Percentiles rank a stretch among this genome's conserved stretches.
These are phyloP conservation scores for Fraxinus excelsior DNA, from an alignment of 257 asterid species.

Conservation along the genomic window DNA sequence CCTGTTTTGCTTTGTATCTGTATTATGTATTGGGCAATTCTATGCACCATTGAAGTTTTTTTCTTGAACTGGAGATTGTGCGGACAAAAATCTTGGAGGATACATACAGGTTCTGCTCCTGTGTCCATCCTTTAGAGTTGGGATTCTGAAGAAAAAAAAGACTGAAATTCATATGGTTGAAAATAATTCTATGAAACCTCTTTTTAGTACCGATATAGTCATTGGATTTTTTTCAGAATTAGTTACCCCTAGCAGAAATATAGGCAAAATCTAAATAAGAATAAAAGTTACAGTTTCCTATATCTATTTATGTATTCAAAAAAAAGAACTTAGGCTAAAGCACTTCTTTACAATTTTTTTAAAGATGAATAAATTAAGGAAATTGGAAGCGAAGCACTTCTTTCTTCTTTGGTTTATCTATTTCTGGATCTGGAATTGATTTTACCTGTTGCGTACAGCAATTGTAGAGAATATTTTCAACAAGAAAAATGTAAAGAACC, in stretches of 20 bases:
- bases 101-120: too few relatives aligned
- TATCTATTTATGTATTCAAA: neutral
- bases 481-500: neutral
- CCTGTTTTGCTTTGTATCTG: too few relatives aligned
- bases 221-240: neutral
- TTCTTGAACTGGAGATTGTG: too few relatives aligned
- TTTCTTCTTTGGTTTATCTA: neutral
- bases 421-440: neutral
- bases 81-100: too few relatives aligned
- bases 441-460: neutral
- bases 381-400: neutral
- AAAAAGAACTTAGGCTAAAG: neutral
- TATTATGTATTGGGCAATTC: too few relatives aligned
- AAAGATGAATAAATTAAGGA: neutral
- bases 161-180: too few relatives aligned
- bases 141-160: too few relatives aligned
- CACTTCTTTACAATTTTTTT: neutral
- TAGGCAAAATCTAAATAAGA: neutral
- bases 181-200: too few relatives aligned
- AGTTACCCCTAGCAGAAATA: neutral
- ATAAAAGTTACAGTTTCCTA: neutral
- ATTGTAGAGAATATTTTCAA: neutral
- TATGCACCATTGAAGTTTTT: too few relatives aligned
- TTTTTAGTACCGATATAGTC: neutral
- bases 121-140: too few relatives aligned